Evolutionary conservation across 495 filamentous ascomycete genomes (phyloP), one percentile per base, ranked within the genome.

Genomic region (Podospora pseudocomata): DNA sequence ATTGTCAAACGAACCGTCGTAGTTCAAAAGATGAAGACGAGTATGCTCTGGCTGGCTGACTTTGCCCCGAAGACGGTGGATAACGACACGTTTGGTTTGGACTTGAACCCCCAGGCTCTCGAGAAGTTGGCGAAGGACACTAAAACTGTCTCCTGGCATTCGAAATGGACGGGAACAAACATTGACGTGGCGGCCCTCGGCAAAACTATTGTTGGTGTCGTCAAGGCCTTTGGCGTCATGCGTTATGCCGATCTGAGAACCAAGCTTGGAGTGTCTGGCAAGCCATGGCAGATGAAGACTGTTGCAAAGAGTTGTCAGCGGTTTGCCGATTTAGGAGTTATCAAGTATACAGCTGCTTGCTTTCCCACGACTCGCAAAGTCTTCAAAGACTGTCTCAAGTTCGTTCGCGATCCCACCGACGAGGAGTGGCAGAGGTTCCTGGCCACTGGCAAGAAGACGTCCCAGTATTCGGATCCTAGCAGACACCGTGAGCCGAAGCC

Each of bases 1-100:
- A 92, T 97, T 60, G 88, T 89, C 53, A 97, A 97, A 78, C 85
- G 86, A 49, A 83, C 86, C 0, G 83, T 94, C 5, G 82, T 92
- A 34, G 83, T 87, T 20, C 86, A 82, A 62, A 83, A 85, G 26
- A 80, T 84, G 55, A 87, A 88, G 63, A 95, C 93, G 0, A 94
- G 90, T 76, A 84, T 82, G 68, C 71, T 87, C 28, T 90, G 85
- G 63, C 85, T 94, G 56, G 84, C 80, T 61, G 85, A 82, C 71
- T 94, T 90, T 72, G 77, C 86, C 49, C 73, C 78, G 34, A 73
- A 77, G 19, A 75, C 77, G 30, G 76, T 80, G 57, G 75, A 78
- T 11, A 73, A 76, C 19, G 73, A 77, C 59, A 73, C 74, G 13
- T 73, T 72, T 64, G 76, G 75, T 3, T 64, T 73, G 28, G 77